A percentile compares a stretch with the other conserved stretches of the same genome.
These are phyloP conservation scores for Fusarium illudens DNA, from an alignment of 2,329 filamentous ascomycete species.

Conservation along the genomic window DNA sequence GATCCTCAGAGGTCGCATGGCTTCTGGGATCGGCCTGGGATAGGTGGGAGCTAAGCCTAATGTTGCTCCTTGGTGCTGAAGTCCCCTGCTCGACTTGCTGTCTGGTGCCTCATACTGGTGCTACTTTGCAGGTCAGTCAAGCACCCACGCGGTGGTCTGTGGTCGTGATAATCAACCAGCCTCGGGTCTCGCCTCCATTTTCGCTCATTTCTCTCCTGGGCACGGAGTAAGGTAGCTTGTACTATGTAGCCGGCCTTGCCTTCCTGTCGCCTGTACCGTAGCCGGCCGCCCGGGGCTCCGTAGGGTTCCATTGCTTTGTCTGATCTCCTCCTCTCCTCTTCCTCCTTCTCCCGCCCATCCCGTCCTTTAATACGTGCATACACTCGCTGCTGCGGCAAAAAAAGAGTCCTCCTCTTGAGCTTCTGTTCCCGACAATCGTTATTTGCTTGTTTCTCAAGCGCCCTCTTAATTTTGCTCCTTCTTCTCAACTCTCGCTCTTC, in stretches of 20 bases:
- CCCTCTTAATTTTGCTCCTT: background rate
- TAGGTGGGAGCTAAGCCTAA: conserved; percentile 36
- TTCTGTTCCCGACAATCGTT: conserved; percentile 20
- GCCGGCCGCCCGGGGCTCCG: conserved; percentile 7
- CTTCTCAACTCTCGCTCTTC: conserved; percentile 4
- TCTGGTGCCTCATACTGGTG: conserved; percentile 24
- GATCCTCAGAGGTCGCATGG: conserved; percentile 26
- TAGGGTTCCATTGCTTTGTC: background rate
- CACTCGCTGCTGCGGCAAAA: conserved; percentile 18
- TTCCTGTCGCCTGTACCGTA: conserved; percentile 4
- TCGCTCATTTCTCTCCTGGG: conserved; percentile 39
- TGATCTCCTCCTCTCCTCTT: conserved; percentile 15
- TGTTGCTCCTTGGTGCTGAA: conserved; percentile 26
- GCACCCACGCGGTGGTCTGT: conserved; percentile 7
- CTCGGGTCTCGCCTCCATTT: conserved; percentile 38
- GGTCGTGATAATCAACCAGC: conserved; percentile 40
- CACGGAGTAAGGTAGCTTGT: conserved; percentile 14
- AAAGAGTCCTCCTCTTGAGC: background rate
- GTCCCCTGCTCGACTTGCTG: conserved; percentile 21
- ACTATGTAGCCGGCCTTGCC: background rate
- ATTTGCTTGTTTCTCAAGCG: conserved; percentile 5
- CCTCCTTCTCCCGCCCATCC: conserved; percentile 18
- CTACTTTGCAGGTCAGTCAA: conserved; percentile 13
- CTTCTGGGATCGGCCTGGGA: conserved; percentile 8
- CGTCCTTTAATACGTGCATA: conserved; percentile 10